Percentiles rank a stretch among this genome's conserved stretches.
These are phyloP conservation scores for Acanthamoeba royreba DNA, from an alignment of 208 protist genomes.

Conservation along the genomic window DNA sequence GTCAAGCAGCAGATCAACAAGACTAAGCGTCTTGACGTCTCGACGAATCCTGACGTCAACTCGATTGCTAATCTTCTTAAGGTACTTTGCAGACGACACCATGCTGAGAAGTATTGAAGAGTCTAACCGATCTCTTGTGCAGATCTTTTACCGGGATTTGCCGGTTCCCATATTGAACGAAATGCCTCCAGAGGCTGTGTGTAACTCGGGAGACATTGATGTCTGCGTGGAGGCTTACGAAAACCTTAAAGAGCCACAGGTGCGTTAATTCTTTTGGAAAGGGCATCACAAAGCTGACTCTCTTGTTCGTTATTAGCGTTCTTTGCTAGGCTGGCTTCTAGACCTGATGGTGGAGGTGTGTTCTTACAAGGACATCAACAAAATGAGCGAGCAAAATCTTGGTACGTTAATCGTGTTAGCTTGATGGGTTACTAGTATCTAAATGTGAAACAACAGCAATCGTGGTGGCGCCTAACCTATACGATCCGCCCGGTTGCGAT, in stretches of 20 bases:
- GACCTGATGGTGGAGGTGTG: constrained; percentile 35
- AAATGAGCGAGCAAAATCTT: constrained; percentile 44
- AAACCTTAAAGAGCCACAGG: neutral
- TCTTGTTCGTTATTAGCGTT: neutral
- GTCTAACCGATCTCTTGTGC: neutral
- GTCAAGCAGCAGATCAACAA: constrained; percentile 42
- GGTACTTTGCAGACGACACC: neutral
- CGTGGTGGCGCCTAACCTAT: constrained; percentile 73
- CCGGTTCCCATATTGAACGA: constrained; percentile 11
- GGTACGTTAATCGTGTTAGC: neutral
- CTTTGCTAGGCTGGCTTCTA: constrained; percentile 20
- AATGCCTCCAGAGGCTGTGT: neutral
- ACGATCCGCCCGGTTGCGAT: constrained; percentile 61
- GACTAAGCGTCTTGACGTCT: neutral
- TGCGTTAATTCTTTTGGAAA: neutral
- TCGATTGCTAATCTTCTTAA: constrained; percentile 35
- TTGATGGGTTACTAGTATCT: neutral
- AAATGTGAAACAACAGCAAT: constrained; percentile 45
- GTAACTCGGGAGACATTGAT: neutral
- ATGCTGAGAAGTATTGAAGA: neutral
- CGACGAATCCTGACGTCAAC: neutral
- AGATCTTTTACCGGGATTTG: constrained; percentile 34
- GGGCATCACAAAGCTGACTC: neutral
- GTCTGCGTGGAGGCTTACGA: constrained; percentile 35
- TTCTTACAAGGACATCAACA: neutral